Base-by-base conservation (phyloP, 2,329 filamentous ascomycete genomes). In the Pseudonectria buxi region DNA sequence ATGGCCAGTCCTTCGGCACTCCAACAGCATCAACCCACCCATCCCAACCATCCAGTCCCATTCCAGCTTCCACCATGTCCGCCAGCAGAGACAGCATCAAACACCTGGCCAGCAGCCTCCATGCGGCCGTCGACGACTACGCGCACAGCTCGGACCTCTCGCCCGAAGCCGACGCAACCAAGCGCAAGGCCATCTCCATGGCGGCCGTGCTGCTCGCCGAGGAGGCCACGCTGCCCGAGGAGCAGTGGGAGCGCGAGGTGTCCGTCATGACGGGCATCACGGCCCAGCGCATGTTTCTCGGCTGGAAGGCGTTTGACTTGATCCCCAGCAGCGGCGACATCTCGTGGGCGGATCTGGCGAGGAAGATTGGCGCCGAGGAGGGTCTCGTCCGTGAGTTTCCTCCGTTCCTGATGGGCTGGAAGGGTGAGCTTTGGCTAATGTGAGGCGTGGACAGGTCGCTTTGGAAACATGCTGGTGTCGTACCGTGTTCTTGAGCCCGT, bases 241-340 rank as follows among this genome's bases (percentile, higher is more conserved):
- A 40, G 16, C 24, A 35, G 13, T 43, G 37, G 37, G 14, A 24
- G 14, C 28, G 24, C 11, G 29, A 40, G 9, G 34, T 32, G 11
- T 11, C 30, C 4, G 12, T 36, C 4, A 36, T 45, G 29, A 41
- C 37, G 5, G 26, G 45, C 6, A 39, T 54, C 10, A 43, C 37
- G 3, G 51, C 49, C 3, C 30, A 53, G 6, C 46, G 47, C 2
- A 38, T 61, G 4, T 60, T 62, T 32, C 38, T 53, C 18, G 44
- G 54, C 26, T 60, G 59, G 56, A 45, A 49, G 7, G 51, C 44
- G 0, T 61, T 63, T 32, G 54, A 57, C 6, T 30, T 38, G 2
- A 57, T 65, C 14, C 57, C 59, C 0, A 12, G 32, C 3, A 44
- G 48, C 0, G 55, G 46, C 2, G 24, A 38, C 2, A 55, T 61